Evolutionary conservation across 2,329 filamentous ascomycete species (phyloP).

Genomic region (Xylariaceae sp.): DNA sequence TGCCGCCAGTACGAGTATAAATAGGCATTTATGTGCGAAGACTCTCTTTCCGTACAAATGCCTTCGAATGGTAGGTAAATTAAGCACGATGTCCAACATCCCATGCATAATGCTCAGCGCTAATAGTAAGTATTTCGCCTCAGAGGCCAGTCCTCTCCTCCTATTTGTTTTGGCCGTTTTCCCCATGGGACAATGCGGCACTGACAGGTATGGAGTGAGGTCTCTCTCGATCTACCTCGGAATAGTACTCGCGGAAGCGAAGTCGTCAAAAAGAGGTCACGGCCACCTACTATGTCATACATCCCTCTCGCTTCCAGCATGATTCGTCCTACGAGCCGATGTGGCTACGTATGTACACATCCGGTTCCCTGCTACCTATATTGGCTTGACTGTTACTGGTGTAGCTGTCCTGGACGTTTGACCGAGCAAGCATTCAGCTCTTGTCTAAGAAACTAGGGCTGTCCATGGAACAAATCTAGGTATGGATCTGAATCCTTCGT

Average conservation of each 20-base stretch:
- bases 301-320: neutral
- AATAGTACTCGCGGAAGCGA: neutral
- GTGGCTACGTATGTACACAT: neutral
- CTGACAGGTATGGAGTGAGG: neutral
- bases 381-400: neutral
- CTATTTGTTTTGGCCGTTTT: constrained; percentile 18
- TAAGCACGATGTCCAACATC: constrained; percentile 7
- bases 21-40: neutral
- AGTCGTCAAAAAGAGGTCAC: constrained; percentile 3
- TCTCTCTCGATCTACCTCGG: constrained; percentile 16
- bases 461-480: neutral
- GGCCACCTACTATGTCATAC: neutral
- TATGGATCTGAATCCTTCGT: neutral
- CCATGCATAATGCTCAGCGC: constrained; percentile 21
- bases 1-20: neutral
- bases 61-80: neutral
- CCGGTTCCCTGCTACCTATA: neutral
- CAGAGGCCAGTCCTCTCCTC: constrained; percentile 19
- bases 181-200: constrained; percentile 18
- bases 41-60: neutral
- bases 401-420: neutral
- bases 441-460: neutral
- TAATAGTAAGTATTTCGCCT: constrained; percentile 10
- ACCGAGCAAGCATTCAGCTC: neutral
- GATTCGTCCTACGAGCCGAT: neutral